Evolutionary conservation across 805 yeast genomes (phyloP).

Genomic region (Kuraishia ogatae): DNA sequence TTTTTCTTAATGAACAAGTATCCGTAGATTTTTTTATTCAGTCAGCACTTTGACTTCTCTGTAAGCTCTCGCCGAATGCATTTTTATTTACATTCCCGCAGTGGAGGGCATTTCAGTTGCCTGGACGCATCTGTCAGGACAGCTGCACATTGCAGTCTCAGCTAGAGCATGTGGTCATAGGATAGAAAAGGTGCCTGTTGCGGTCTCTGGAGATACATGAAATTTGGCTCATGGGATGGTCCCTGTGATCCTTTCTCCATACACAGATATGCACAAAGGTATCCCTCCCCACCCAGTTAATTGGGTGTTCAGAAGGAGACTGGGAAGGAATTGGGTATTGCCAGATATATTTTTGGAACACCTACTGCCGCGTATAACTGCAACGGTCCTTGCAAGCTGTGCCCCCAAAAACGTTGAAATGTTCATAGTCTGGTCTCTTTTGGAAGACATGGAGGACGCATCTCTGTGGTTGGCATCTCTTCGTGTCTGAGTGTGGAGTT

Average conservation of each 20-base stretch:
- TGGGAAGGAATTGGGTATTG: no score
- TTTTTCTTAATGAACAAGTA: no score
- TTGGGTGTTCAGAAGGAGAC: no score
- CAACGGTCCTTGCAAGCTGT: neutral
- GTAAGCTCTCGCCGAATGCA: no score
- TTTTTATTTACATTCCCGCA: no score
- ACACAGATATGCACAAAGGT: neutral
- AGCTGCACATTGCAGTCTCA: neutral
- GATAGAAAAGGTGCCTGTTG: neutral
- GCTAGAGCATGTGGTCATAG: no score
- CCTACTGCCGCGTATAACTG: neutral
- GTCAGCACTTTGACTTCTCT: no score
- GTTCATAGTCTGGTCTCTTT: neutral
- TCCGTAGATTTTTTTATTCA: no score
- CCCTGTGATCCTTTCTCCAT: neutral
- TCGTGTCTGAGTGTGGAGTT: no score
- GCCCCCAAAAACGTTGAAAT: neutral
- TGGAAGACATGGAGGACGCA: neutral
- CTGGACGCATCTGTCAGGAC: neutral
- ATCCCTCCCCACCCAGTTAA: neutral
- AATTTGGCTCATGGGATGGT: neutral
- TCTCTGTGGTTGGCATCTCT: neutral
- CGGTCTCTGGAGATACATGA: neutral
- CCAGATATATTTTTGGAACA: neutral
- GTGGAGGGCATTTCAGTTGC: no score